Evolutionary conservation across 306 rosid genomes (phyloP), one percentile per base, ranked within the genome.

Genomic region (Styphnolobium japonicum): DNA sequence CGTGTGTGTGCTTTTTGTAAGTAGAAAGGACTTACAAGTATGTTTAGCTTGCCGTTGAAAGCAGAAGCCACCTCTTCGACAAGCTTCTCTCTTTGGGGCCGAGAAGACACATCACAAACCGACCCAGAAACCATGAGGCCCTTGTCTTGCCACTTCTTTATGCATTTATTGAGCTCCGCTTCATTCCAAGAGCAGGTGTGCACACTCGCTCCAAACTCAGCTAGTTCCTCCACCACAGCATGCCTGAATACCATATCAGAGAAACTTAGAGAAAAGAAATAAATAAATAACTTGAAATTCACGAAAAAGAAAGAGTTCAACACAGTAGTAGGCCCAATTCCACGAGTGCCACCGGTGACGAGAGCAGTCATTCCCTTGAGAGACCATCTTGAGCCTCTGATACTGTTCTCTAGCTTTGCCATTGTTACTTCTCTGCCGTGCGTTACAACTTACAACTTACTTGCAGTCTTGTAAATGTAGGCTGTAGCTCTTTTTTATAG

Each of bases 261-360:
- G n/a, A n/a, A n/a, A n/a, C n/a, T n/a, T n/a, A 52, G 5, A 5
- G 36, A 56, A 66, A 80, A n/a, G 10, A n/a, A n/a, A n/a, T n/a
- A n/a, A n/a, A n/a, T n/a, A n/a, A 58, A 3, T 27, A 40, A 16
- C 2, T 74, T 66, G n/a, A n/a, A n/a, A n/a, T 42, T n/a, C n/a
- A 40, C 27, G 33, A 4, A 4, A 70, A 58, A 45, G 0, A 19
- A 27, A 53, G 18, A 66, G 40, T n/a, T n/a, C n/a, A n/a, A n/a
- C n/a, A n/a, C n/a, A n/a, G n/a, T n/a, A 58, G 2, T 43, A n/a
- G 66, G 91, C 98, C 98, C 98, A 29, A 93, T 91, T 22, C 97
- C 97, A 7, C 97, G 97, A 19, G 98, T 92, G 78, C 97, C 94
- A 9, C 98, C 97, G 11, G 97, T 94, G 62, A 94, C 97, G 1